These are phyloP conservation scores for Fusarium piperis DNA, from an alignment of 2,329 filamentous ascomycete species.

Conservation along the genomic window DNA sequence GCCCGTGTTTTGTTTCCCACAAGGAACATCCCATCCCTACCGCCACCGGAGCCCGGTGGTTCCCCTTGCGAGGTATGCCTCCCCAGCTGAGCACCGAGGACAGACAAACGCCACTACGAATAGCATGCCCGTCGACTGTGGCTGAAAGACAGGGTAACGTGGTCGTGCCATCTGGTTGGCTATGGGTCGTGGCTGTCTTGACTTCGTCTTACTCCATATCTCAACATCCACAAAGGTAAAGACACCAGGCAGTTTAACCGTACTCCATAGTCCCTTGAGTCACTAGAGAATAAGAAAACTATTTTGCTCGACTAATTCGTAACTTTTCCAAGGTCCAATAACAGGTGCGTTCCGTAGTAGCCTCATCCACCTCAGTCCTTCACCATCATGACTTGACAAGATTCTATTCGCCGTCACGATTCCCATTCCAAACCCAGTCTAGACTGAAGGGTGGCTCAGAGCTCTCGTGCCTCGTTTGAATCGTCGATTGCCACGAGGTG, in stretches of 20 bases:
- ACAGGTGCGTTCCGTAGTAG: background rate
- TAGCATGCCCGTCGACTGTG: constrained; percentile 3
- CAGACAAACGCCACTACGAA: background rate
- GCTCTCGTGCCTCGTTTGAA: background rate
- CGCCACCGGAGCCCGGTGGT: background rate
- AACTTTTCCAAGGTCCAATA: background rate
- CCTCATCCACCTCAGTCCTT: background rate
- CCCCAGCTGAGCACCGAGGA: background rate
- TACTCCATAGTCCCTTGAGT: background rate
- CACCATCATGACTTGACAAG: background rate
- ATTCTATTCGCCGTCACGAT: background rate
- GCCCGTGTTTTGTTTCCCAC: background rate
- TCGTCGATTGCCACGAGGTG: background rate
- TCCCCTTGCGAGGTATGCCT: background rate
- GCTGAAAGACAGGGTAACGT: constrained; percentile 1
- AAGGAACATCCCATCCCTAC: background rate
- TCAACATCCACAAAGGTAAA: background rate
- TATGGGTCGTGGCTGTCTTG: background rate
- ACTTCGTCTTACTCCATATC: background rate
- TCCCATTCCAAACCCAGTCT: background rate
- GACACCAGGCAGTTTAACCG: background rate
- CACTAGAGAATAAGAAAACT: background rate
- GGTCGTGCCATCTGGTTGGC: background rate
- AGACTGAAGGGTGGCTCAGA: background rate
- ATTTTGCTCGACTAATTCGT: background rate